A percentile compares a stretch with the other conserved stretches of the same genome.
phyloP scores from a whole-genome alignment of 345 rosid genomes.

The Citrus sinensis region DNA sequence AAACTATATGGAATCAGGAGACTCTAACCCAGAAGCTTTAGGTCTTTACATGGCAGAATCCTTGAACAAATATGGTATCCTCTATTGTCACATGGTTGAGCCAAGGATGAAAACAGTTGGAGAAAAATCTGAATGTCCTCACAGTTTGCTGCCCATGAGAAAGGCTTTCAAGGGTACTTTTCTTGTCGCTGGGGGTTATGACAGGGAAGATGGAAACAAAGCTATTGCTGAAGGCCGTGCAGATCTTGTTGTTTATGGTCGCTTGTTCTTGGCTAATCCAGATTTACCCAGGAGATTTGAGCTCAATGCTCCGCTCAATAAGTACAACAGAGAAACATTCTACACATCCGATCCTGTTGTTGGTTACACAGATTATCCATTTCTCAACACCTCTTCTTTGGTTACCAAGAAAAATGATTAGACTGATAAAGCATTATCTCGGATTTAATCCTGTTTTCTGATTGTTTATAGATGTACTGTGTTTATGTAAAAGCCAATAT shows the following conservation, averaged over 20 bases:
- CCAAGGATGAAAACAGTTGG: slow-evolving; percentile 45
- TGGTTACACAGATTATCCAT: slow-evolving; percentile 78
- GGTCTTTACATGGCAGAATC: slow-evolving; percentile 61
- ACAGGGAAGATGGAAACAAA: slow-evolving; percentile 44
- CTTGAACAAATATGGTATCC: slow-evolving; percentile 49
- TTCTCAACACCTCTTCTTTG: slow-evolving; percentile 29
- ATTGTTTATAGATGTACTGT: background rate
- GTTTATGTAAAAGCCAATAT: background rate
- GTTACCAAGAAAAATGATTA: background rate
- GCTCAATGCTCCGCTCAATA: slow-evolving; percentile 53
- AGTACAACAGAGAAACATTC: slow-evolving; percentile 49
- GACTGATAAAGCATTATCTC: background rate
- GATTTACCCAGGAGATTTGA: slow-evolving; percentile 67
- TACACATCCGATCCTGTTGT: slow-evolving; percentile 43
- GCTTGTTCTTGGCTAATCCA: slow-evolving; percentile 65
- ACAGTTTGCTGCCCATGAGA: slow-evolving; percentile 53
- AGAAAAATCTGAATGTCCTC: slow-evolving; percentile 24
- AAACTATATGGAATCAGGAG: slow-evolving; percentile 44
- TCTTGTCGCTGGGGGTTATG: slow-evolving; percentile 59
- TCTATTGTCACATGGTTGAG: slow-evolving; percentile 73
- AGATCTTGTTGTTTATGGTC: slow-evolving; percentile 65
- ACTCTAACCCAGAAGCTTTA: slow-evolving; percentile 56
- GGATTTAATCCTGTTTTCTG: background rate
- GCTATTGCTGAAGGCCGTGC: slow-evolving; percentile 44
- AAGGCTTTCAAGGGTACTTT: slow-evolving; percentile 66